Evolutionary conservation across 768 basidiomycete genomes (phyloP), one percentile per base, ranked within the genome.

Genomic region (Pholiota conissans): DNA sequence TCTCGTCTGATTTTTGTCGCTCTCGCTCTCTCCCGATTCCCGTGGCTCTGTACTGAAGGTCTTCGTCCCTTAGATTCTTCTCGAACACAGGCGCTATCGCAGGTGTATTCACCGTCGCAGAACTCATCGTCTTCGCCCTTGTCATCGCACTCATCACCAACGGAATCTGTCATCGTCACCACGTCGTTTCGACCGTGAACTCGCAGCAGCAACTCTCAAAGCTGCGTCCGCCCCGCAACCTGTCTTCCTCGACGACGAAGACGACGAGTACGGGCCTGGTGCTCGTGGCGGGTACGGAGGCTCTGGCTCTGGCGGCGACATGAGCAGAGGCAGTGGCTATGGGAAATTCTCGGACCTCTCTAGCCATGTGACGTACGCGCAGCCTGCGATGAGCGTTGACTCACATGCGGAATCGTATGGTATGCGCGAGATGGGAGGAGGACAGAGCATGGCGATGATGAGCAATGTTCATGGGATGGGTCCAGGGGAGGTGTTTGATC

Each of bases 21-120:
- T 24, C 50, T 11, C 30, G 37, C 22, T n/a, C n/a, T 54, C 35
- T 52, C 42, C 26, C 16, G 10, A 28, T 28, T 28, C 55, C 49
- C 40, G 45, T 40, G n/a, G n/a, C n/a, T n/a, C n/a, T n/a, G n/a
- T n/a, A n/a, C n/a, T n/a, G n/a, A n/a, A n/a, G n/a, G n/a, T n/a
- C n/a, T n/a, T n/a, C n/a, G n/a, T n/a, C n/a, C n/a, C n/a, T n/a
- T n/a, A 87, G 89, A 42, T 91, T 91, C 75, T 86, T 91, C 68
- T 60, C 76, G 47, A 91, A 92, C 73, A 90, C 71, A 18, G 86
- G 82, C 20, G 90, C 88, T 0, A 84, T 91, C 0, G 86, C 86
- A 1, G 90, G 85, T 11, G 83, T 84, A 0, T 91, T 91, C 73
- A 73, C 84, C 18, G 86, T 84, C 47, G 87, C 86, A 14, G 89